Evolutionary conservation across 2,329 filamentous ascomycete genomes (phyloP).

Genomic region (Sordariomycetes sp.): DNA sequence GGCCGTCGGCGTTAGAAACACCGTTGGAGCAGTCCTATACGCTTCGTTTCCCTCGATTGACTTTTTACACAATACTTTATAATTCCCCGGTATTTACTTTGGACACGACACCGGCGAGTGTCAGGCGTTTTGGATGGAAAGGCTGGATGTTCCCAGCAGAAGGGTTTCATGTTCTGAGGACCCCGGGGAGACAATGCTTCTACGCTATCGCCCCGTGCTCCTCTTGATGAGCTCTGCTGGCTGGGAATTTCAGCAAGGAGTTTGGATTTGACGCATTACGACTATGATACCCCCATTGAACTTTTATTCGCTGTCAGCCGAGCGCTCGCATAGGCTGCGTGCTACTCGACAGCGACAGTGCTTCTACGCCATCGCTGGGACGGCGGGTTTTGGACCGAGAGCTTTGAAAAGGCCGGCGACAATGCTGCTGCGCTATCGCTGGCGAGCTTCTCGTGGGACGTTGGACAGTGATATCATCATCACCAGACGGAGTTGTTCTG

Average conservation of each 20-base stretch:
- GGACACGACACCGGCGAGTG: too few relatives aligned
- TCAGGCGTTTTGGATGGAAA: not conserved
- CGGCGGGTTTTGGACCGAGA: constrained; percentile 42
- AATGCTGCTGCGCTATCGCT: constrained; percentile 47
- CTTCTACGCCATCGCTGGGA: constrained; percentile 47
- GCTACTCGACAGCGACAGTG: constrained; percentile 43
- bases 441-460: constrained; percentile 36
- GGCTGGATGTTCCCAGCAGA: not conserved
- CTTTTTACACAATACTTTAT: too few relatives aligned
- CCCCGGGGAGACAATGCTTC: constrained; percentile 37
- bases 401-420: constrained; percentile 27
- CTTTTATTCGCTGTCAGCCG: constrained; percentile 35
- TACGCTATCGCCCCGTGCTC: constrained; percentile 29
- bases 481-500: not conserved
- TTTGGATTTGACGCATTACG: too few relatives aligned
- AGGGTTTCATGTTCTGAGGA: not conserved
- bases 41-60: not conserved
- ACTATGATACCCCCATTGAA: constrained; percentile 33
- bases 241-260: too few relatives aligned
- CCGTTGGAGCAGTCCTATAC: not conserved
- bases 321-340: too few relatives aligned
- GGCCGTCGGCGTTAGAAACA: constrained; percentile 18
- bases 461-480: constrained; percentile 14
- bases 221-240: too few relatives aligned
- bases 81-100: too few relatives aligned